Percentiles rank a stretch among this genome's conserved stretches.
Conservation (phyloP, 2,329 filamentous ascomycete genomes). For the Colletotrichum tropicale region DNA sequence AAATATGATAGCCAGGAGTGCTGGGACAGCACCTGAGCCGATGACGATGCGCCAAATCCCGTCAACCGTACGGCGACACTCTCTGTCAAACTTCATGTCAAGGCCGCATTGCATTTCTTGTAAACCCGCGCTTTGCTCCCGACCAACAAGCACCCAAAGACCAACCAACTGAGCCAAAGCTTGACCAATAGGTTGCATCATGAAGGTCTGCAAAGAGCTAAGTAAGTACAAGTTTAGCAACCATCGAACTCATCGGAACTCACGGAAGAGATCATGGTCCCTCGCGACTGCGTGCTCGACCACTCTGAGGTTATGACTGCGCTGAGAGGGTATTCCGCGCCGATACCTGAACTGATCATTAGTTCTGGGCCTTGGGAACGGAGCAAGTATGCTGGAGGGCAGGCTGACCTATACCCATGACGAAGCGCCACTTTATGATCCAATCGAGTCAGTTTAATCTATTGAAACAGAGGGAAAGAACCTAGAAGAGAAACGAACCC, state of each 20-base stretch:
- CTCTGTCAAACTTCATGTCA: conserved; percentile 45
- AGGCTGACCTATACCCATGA: conserved; percentile 54
- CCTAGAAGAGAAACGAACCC: conserved; percentile 33
- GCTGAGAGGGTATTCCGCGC: conserved; percentile 71
- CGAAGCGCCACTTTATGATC: conserved; percentile 49
- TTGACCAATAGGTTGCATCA: conserved; percentile 73
- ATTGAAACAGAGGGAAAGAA: background rate
- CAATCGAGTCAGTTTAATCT: background rate
- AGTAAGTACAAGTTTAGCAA: background rate
- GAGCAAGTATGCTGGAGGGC: background rate
- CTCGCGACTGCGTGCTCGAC: conserved; percentile 65
- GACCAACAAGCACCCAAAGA: conserved; percentile 54
- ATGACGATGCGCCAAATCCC: conserved; percentile 72
- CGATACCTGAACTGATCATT: conserved; percentile 36
- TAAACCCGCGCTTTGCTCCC: conserved; percentile 44
- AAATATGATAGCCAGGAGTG: conserved; percentile 67
- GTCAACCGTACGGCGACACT: conserved; percentile 55
- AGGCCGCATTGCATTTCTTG: conserved; percentile 53
- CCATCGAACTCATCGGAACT: background rate
- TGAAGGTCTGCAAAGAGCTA: conserved; percentile 42
- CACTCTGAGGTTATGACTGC: conserved; percentile 73
- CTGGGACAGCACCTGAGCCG: conserved; percentile 68
- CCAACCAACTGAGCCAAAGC: conserved; percentile 68
- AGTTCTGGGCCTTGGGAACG: background rate
- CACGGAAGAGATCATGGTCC: conserved; percentile 70